Evolutionary conservation across 768 basidiomycete species (phyloP), one percentile per base, ranked within the genome.

Genomic region (Pleurotus pulmonarius): DNA sequence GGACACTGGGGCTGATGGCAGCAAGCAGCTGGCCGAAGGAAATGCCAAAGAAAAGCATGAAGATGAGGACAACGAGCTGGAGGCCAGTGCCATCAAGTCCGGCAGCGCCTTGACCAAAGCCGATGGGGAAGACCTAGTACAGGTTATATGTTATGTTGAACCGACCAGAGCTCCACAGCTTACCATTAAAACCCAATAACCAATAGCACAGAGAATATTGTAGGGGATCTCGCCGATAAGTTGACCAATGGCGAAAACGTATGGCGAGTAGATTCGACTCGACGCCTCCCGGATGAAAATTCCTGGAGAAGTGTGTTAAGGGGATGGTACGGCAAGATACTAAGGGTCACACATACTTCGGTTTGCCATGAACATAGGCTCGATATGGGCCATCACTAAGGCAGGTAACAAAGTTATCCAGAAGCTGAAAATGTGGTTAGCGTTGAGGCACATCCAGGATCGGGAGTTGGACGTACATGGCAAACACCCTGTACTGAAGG

Each of bases 251-350:
- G 92, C 88, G 65, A 95, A 95, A 20, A 92, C 89, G 56, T 85
- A 85, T 0, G 90, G 86, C 0, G 87, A 89, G 70, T 94, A 94
- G 64, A 94, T 94, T 59, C 88, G 83, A 71, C 88, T 90, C 2
- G 87, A 89, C 0, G 89, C 79, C 71, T 94, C 69, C 63, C 73
- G 63, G 47, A 74, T 73, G 62, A 78, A 79, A 24, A 68, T 73
- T 46, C 75, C 70, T 71, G 48, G 37, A 22, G 8, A 20, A 47
- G 8, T 45, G 9, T 60, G 45, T 26, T 6, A 53, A 11, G 12
- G 11, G 18, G 9, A 49, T 8, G 7, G 12, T 18, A 3, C 3
- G 43, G 54, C 13, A 22, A 52, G 9, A 34, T n/a, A 4, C 37
- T 49, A 16, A 46, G 26, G 26, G 26, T 8, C 7, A 63, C 64